A percentile compares a stretch with the other conserved stretches of the same genome.
phyloP scores from a whole-genome alignment of 1,284 basidiomycete species.

The Phlebopus sp. region DNA sequence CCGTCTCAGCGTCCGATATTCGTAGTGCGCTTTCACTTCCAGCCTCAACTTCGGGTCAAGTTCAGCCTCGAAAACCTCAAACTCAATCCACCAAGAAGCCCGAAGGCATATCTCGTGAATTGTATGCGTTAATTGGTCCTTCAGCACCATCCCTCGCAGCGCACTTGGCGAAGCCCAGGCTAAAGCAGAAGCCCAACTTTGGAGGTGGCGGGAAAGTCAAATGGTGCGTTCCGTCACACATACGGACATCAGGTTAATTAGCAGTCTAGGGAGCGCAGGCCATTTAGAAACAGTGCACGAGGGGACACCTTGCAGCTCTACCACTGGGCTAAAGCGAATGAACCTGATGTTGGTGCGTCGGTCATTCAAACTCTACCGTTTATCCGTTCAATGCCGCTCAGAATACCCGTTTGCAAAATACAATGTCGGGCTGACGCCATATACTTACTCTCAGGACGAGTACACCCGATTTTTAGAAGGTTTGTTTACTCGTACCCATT shows the following conservation, averaged over 20 bases:
- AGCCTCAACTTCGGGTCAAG: conserved; percentile 22
- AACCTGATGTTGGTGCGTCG: conserved; percentile 52
- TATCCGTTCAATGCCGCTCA: conserved; percentile 24
- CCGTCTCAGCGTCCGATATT: conserved; percentile 74
- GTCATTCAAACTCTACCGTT: neutral
- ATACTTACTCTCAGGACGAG: conserved; percentile 89
- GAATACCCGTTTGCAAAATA: conserved; percentile 82
- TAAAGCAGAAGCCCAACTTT: conserved; percentile 83
- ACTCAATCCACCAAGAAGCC: conserved; percentile 54
- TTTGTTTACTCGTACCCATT: conserved; percentile 27
- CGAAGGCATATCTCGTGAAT: conserved; percentile 89
- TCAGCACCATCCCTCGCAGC: conserved; percentile 81
- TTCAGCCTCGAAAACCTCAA: conserved; percentile 13
- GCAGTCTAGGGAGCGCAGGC: conserved; percentile 64
- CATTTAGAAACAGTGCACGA: conserved; percentile 67
- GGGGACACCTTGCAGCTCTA: conserved; percentile 56
- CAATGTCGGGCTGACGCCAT: conserved; percentile 67
- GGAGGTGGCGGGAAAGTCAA: conserved; percentile 59
- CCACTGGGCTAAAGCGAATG: conserved; percentile 70
- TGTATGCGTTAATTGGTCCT: conserved; percentile 92
- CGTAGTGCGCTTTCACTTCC: conserved; percentile 75
- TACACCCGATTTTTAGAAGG: conserved; percentile 81
- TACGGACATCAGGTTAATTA: neutral
- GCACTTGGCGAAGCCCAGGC: conserved; percentile 74
- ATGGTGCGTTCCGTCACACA: conserved; percentile 44